phyloP scores from a whole-genome alignment of 1,139 yeast genomes.

The Nadsonia starkeyi-henricii region DNA sequence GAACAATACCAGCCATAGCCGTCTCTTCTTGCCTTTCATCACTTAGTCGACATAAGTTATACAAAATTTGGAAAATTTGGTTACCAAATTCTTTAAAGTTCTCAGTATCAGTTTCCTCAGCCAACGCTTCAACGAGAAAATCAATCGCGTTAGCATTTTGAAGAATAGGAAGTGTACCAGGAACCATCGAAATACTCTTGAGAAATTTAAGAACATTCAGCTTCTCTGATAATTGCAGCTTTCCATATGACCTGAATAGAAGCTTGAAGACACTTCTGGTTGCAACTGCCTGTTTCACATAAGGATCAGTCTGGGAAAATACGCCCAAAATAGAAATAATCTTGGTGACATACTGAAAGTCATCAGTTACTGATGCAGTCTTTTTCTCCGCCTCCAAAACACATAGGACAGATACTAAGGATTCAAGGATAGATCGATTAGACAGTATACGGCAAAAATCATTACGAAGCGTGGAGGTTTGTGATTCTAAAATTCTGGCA shows the following conservation, averaged over 20 bases:
- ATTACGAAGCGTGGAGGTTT: conserved; percentile 30
- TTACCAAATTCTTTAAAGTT: conserved; percentile 13
- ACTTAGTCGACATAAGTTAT: conserved; percentile 45
- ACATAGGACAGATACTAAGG: conserved; percentile 34
- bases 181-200: conserved; percentile 19
- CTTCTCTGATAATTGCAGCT: conserved; percentile 11
- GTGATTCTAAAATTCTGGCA: conserved; percentile 33
- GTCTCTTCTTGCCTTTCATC: conserved; percentile 39
- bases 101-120: conserved; percentile 9
- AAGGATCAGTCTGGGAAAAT: conserved; percentile 23
- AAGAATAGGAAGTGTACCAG: conserved; percentile 15
- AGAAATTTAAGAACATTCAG: conserved; percentile 19
- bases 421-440: conserved; percentile 35
- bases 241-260: conserved; percentile 13
- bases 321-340: conserved; percentile 18
- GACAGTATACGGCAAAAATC: conserved; percentile 43
- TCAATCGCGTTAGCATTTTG: conserved; percentile 21
- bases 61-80: conserved; percentile 24
- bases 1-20: conserved; percentile 40
- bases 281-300: conserved; percentile 19
- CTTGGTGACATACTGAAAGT: conserved; percentile 9
- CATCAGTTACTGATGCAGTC: conserved; percentile 4
- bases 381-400: conserved; percentile 16
- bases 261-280: conserved; percentile 12
- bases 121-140: conserved; percentile 18